Percentiles rank a stretch among this genome's conserved stretches.
phyloP scores from a whole-genome alignment of 768 basidiomycete genomes.

The Lentinus tigrinus region DNA sequence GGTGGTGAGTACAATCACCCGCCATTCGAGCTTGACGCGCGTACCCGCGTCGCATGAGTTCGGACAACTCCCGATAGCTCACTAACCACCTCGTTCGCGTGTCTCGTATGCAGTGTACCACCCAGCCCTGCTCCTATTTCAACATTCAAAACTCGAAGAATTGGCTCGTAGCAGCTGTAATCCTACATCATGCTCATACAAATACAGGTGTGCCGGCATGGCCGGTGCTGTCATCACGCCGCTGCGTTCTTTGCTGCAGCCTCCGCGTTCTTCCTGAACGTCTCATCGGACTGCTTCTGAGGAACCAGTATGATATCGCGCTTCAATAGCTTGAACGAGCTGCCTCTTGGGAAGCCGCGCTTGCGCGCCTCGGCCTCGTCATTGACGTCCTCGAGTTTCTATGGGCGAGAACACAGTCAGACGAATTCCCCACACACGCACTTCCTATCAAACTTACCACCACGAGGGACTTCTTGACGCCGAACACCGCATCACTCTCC shows the following conservation, averaged over 20 bases:
- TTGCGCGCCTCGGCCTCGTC: slow-evolving; percentile 54
- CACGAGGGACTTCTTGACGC: slow-evolving; percentile 76
- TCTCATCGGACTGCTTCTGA: slow-evolving; percentile 38
- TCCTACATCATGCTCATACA: no score
- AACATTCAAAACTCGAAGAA: no score
- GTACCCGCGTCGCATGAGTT: no score
- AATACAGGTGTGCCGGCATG: slow-evolving; percentile 2
- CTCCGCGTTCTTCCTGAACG: slow-evolving; percentile 23
- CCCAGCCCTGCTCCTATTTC: no score
- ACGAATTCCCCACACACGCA: background rate
- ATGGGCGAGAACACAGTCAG: background rate
- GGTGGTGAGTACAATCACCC: no score
- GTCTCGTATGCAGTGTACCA: no score
- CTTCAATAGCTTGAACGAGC: slow-evolving; percentile 47
- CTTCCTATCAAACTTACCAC: slow-evolving; percentile 47
- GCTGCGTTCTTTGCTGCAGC: slow-evolving; percentile 22
- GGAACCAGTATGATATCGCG: slow-evolving; percentile 46
- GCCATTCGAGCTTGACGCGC: no score
- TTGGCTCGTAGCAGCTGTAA: no score
- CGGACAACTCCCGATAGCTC: no score
- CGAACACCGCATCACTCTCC: slow-evolving; percentile 75
- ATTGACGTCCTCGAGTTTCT: slow-evolving; percentile 54
- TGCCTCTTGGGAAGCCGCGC: slow-evolving; percentile 50
- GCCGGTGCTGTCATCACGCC: background rate
- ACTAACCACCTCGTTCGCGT: no score